Conservation (phyloP, 2,329 filamentous ascomycete genomes). For the Bipolaris cookei region DNA sequence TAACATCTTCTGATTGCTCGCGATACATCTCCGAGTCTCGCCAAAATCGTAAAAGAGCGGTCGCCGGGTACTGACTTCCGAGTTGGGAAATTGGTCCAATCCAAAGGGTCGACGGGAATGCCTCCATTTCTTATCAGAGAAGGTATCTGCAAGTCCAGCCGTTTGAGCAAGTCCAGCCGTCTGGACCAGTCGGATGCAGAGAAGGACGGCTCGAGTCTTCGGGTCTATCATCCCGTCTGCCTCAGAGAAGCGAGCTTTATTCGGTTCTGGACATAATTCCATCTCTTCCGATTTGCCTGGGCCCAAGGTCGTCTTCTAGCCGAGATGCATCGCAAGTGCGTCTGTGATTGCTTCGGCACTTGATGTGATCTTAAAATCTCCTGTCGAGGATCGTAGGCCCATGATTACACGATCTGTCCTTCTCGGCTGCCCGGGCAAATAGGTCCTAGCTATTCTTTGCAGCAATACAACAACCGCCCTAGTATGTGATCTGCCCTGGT, state of each 20-base stretch:
- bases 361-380: slow-evolving; percentile 1
- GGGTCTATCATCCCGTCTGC: slow-evolving; percentile 1
- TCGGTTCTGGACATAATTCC: background rate
- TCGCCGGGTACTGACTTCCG: background rate
- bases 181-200: slow-evolving; percentile 2
- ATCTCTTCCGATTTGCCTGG: background rate
- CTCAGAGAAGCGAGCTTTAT: background rate
- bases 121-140: background rate
- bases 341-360: slow-evolving; percentile 3
- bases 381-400: slow-evolving; percentile 4
- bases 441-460: slow-evolving; percentile 4
- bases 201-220: slow-evolving; percentile 3
- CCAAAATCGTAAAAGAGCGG: background rate
- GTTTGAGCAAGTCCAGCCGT: slow-evolving; percentile 8
- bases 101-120: background rate
- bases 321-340: slow-evolving; percentile 3
- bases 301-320: background rate
- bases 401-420: background rate
- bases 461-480: background rate
- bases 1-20: background rate
- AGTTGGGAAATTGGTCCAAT: background rate
- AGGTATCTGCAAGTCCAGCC: slow-evolving; percentile 6
- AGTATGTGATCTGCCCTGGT: background rate
- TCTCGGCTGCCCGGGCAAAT: background rate
- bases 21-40: background rate